Percentiles rank a stretch among this genome's conserved stretches.
phyloP scores from a whole-genome alignment of 495 filamentous ascomycete species.

The Staphylotrichum longicolle region DNA sequence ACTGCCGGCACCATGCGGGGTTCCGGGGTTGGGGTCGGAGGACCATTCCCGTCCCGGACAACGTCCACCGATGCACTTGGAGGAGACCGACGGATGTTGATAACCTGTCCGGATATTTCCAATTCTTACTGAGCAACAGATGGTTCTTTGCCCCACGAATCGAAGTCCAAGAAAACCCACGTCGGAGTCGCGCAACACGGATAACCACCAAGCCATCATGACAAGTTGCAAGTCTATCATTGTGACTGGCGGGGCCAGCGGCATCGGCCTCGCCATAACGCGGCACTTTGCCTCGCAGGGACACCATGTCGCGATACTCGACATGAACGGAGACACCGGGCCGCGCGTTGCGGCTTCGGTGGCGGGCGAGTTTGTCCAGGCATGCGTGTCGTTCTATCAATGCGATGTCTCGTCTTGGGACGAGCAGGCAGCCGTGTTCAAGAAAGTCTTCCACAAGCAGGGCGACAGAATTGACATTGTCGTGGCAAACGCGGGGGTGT shows the following conservation, averaged over 20 bases:
- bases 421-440: slow-evolving; percentile 46
- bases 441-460: slow-evolving; percentile 38
- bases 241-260: slow-evolving; percentile 53
- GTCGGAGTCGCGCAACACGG: no score
- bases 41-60: no score
- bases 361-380: slow-evolving; percentile 36
- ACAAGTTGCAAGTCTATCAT: slow-evolving; percentile 28
- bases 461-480: slow-evolving; percentile 48
- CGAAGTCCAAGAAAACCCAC: no score
- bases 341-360: slow-evolving; percentile 34
- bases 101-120: no score
- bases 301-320: slow-evolving; percentile 51
- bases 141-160: no score
- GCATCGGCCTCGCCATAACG: slow-evolving; percentile 53
- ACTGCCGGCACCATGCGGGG: no score
- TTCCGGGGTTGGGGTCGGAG: no score
- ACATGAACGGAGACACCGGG: slow-evolving; percentile 44
- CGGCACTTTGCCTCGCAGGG: slow-evolving; percentile 48
- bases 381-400: slow-evolving; percentile 41
- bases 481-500: slow-evolving; percentile 57
- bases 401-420: slow-evolving; percentile 53
- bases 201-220: no score
- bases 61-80: no score
- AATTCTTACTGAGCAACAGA: no score
- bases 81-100: no score